Base-by-base conservation (phyloP, 805 yeast species). In the Metschnikowia aberdeeniae region DNA sequence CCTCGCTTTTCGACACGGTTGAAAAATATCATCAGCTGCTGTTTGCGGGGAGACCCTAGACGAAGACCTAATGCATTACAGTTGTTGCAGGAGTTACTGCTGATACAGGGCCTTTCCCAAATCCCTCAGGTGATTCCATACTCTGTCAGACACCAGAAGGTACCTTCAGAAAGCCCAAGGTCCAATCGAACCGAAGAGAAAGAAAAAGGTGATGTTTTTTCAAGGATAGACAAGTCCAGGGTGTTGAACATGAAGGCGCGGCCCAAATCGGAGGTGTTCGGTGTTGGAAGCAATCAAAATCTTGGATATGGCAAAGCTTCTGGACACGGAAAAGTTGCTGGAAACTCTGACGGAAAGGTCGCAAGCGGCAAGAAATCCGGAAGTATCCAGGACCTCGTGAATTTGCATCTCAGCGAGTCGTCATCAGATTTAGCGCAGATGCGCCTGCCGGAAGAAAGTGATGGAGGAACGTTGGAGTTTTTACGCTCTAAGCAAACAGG, bases 1-100 rank as follows among this genome's bases (percentile, higher is more conserved):
- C 69, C 67, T 52, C 58, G 53, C 46, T 86, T 82, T 58, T 77
- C 85, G 26, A 70, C 80, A 27, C 66, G 86, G 33, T 60, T 86
- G 62, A 84, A 80, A 53, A 80, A 82, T 57, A 62, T 86, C 20
- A 83, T 86, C 32, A 70, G 76, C 19, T 80, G 78, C 46, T 67
- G 84, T 55, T 62, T 86, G 49, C 71, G 80, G 43, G 84, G 74
- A 32, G 82, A 84, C 57, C 93, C 93, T 3, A 69, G 77, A 36
- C 71, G 79, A 45, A 75, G 95, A 57, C 95, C 95, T 7, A 84
- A 81, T 48, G 82, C 82, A 3, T 80, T 78, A 46, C 92, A 86
- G 59, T 68, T 85, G 20, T 62, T 86, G 27, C 86, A 80, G 40
- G 90, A 85, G 60, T 69, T 85, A 5, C 79, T 84, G 49, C 70